Evolutionary conservation across 2,329 filamentous ascomycete genomes (phyloP).

Genomic region (Waltergamsia citrina): DNA sequence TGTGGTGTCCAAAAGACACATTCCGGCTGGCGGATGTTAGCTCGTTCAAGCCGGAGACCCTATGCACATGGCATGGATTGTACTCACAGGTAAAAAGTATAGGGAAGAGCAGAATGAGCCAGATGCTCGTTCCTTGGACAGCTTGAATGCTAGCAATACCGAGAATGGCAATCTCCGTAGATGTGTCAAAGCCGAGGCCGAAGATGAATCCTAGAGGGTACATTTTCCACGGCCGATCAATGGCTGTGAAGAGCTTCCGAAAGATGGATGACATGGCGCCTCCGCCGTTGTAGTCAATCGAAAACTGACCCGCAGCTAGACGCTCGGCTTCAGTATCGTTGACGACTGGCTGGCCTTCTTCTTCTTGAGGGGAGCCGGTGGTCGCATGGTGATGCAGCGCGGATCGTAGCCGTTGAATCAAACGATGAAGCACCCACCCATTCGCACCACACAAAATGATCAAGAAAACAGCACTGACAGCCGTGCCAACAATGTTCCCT

Average conservation of each 20-base stretch:
- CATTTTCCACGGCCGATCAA: constrained; percentile 86
- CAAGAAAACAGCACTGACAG: constrained; percentile 74
- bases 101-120: constrained; percentile 90
- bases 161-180: constrained; percentile 83
- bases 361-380: constrained; percentile 11
- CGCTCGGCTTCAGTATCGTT: constrained; percentile 14
- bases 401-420: constrained; percentile 58
- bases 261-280: constrained; percentile 68
- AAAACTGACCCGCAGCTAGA: constrained; percentile 37
- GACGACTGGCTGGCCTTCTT: too few relatives aligned
- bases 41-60: not conserved
- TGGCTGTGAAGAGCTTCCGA: constrained; percentile 64
- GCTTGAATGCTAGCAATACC: constrained; percentile 86
- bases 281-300: constrained; percentile 66
- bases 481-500: constrained; percentile 83
- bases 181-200: constrained; percentile 90
- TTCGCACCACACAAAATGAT: constrained; percentile 78
- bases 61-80: not conserved
- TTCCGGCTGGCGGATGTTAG: constrained; percentile 52
- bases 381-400: constrained; percentile 35
- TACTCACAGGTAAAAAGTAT: constrained; percentile 70
- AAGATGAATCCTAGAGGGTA: constrained; percentile 83
- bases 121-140: constrained; percentile 77
- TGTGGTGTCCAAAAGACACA: constrained; percentile 89
- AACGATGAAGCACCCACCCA: constrained; percentile 71